These are phyloP conservation scores for Arthrobotrys sphaeroides DNA, from an alignment of 2,329 filamentous ascomycete species.

Conservation along the genomic window DNA sequence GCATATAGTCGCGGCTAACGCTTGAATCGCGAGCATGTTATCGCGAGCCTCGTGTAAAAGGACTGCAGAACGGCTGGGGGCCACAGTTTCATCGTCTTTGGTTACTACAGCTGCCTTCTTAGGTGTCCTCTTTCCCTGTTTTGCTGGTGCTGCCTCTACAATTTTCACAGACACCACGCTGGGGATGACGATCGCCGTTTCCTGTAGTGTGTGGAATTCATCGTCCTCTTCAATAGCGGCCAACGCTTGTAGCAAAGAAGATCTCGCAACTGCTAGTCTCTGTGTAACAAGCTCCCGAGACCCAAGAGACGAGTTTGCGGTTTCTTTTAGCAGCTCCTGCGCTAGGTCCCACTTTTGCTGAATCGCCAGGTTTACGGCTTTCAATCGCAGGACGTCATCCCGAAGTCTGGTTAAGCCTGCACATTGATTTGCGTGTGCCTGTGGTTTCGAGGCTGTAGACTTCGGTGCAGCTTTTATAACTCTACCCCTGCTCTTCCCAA, in stretches of 20 bases:
- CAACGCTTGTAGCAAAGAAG: constrained; percentile 74
- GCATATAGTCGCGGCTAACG: constrained; percentile 66
- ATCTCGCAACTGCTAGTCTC: constrained; percentile 73
- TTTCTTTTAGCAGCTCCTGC: constrained; percentile 67
- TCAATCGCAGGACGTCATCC: constrained; percentile 66
- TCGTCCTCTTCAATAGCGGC: constrained; percentile 80
- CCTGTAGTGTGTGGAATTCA: constrained; percentile 87
- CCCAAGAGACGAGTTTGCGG: constrained; percentile 63
- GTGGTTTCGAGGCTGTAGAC: constrained; percentile 48
- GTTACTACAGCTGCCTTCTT: constrained; percentile 49
- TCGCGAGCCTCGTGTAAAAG: constrained; percentile 73
- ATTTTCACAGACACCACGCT: constrained; percentile 63
- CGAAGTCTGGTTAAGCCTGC: constrained; percentile 62
- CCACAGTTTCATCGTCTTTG: constrained; percentile 44
- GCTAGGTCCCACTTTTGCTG: constrained; percentile 69
- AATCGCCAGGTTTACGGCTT: constrained; percentile 64
- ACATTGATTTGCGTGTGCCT: constrained; percentile 59
- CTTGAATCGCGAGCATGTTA: constrained; percentile 72
- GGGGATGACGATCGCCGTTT: constrained; percentile 68
- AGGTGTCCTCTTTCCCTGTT: constrained; percentile 58
- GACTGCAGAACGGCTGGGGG: constrained; percentile 63
- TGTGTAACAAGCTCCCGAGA: constrained; percentile 63
- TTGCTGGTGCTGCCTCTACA: constrained; percentile 59
- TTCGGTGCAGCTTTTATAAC: constrained; percentile 52
- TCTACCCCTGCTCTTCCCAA: constrained; percentile 56